These are phyloP conservation scores for Podospora tetraspora DNA, from an alignment of 495 filamentous ascomycete genomes.

Conservation along the genomic window DNA sequence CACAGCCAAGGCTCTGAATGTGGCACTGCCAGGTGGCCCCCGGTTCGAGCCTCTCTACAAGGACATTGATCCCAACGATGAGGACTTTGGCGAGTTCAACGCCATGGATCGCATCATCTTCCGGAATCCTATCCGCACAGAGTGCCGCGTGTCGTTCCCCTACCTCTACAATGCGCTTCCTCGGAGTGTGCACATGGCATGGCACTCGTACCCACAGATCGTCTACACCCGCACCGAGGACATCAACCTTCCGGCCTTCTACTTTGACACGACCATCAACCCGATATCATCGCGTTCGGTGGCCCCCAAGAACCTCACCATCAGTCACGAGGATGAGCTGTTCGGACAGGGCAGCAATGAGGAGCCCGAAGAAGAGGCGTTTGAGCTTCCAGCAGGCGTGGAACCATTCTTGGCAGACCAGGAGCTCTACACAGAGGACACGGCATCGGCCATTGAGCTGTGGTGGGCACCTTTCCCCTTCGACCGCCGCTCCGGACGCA, in stretches of 20 bases:
- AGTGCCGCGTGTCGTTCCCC: conserved; percentile 91
- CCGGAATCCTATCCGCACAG: conserved; percentile 88
- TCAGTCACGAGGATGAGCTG: conserved; percentile 92
- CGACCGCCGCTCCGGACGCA: conserved; percentile 91
- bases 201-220: conserved; percentile 90
- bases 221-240: conserved; percentile 89
- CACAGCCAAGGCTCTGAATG: conserved; percentile 95
- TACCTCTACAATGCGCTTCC: conserved; percentile 96
- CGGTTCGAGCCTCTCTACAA: conserved; percentile 98
- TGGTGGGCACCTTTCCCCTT: conserved; percentile 99
- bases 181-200: conserved; percentile 85
- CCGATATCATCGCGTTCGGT: conserved; percentile 95
- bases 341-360: conserved; percentile 83
- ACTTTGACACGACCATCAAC: conserved; percentile 96
- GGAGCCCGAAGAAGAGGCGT: conserved; percentile 68
- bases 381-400: conserved; percentile 72
- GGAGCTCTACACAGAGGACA: conserved; percentile 84
- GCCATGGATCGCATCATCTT: conserved; percentile 99
- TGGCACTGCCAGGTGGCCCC: conserved; percentile 93
- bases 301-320: conserved; percentile 86
- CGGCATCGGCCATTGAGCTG: conserved; percentile 83
- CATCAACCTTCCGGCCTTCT: conserved; percentile 86
- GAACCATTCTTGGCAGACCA: conserved; percentile 89
- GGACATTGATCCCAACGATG: conserved; percentile 97
- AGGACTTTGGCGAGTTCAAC: conserved; percentile 99